Conservation (phyloP, 2,329 filamentous ascomycete species). For the Salinomyces thailandicus region DNA sequence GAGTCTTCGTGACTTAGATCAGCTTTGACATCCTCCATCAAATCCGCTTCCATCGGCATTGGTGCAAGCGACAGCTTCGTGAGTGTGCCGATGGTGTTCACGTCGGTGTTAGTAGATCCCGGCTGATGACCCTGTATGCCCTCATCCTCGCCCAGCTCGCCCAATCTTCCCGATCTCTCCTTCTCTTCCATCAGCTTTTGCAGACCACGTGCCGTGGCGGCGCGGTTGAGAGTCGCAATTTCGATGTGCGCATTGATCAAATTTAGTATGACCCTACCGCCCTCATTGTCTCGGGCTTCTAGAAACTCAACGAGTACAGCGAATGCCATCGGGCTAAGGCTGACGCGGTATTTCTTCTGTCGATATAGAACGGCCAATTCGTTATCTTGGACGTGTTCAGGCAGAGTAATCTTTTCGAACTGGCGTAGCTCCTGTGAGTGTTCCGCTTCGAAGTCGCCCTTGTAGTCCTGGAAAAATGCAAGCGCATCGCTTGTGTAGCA, state of each 20-base stretch:
- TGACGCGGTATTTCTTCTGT: slow-evolving; percentile 78
- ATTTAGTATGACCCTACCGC: slow-evolving; percentile 65
- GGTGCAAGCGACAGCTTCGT: slow-evolving; percentile 65
- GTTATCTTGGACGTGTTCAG: slow-evolving; percentile 70
- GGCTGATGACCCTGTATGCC: slow-evolving; percentile 58
- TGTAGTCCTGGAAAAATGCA: slow-evolving; percentile 60
- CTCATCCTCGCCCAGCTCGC: slow-evolving; percentile 52
- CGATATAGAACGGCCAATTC: slow-evolving; percentile 69
- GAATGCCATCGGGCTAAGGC: slow-evolving; percentile 76
- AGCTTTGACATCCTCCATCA: slow-evolving; percentile 75
- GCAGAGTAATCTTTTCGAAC: slow-evolving; percentile 62
- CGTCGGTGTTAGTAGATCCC: slow-evolving; percentile 50
- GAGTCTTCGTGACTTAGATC: slow-evolving; percentile 78
- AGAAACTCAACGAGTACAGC: slow-evolving; percentile 78
- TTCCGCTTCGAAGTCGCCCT: slow-evolving; percentile 59
- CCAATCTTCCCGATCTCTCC: slow-evolving; percentile 42
- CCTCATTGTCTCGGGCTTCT: slow-evolving; percentile 73
- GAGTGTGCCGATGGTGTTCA: slow-evolving; percentile 48
- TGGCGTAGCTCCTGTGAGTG: slow-evolving; percentile 71
- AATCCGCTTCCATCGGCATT: slow-evolving; percentile 69
- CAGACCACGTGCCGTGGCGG: slow-evolving; percentile 48
- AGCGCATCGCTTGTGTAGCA: slow-evolving; percentile 63
- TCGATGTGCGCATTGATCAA: slow-evolving; percentile 56
- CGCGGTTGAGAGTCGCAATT: slow-evolving; percentile 49
- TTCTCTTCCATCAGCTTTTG: slow-evolving; percentile 48